Conservation (phyloP, 108 stramenopile species). For the Nannochloropsis gaditana region DNA sequence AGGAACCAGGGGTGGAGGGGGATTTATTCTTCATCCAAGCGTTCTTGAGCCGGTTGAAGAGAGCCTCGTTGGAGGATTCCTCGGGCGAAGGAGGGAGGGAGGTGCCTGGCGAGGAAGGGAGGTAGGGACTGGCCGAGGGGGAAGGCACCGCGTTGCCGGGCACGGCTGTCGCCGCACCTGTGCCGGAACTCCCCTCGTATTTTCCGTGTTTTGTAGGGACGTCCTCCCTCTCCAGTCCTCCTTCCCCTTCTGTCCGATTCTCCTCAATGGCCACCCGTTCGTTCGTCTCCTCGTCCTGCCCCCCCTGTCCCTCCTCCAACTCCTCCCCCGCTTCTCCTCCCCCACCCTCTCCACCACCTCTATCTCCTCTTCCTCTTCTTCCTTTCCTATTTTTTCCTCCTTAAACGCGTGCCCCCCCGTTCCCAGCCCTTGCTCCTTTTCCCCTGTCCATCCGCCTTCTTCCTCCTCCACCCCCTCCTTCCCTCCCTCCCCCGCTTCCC, state of each 20-base stretch:
- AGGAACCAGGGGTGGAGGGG: conserved; percentile 2
- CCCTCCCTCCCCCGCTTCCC: not conserved
- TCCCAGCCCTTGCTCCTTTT: not conserved
- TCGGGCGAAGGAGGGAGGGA: not conserved
- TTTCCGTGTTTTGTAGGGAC: not conserved
- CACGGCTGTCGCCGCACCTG: not conserved
- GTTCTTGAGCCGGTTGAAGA: not conserved
- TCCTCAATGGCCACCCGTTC: not conserved
- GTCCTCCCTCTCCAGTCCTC: not conserved
- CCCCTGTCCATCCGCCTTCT: not conserved
- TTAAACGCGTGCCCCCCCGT: not conserved
- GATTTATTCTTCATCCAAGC: not conserved
- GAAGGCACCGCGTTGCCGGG: not conserved
- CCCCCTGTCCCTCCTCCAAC: not conserved
- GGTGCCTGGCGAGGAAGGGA: not conserved
- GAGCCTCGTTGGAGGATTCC: not conserved
- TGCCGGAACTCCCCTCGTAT: not conserved
- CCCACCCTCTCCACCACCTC: not conserved
- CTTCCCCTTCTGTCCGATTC: not conserved
- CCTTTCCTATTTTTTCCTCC: not conserved
- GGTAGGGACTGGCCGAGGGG: not conserved
- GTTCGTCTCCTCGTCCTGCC: not conserved
- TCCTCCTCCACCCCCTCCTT: conserved; percentile 12
- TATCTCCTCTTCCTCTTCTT: not conserved
- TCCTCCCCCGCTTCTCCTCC: not conserved